phyloP scores from a whole-genome alignment of 208 protist species.

The Crithidia sp. region DNA sequence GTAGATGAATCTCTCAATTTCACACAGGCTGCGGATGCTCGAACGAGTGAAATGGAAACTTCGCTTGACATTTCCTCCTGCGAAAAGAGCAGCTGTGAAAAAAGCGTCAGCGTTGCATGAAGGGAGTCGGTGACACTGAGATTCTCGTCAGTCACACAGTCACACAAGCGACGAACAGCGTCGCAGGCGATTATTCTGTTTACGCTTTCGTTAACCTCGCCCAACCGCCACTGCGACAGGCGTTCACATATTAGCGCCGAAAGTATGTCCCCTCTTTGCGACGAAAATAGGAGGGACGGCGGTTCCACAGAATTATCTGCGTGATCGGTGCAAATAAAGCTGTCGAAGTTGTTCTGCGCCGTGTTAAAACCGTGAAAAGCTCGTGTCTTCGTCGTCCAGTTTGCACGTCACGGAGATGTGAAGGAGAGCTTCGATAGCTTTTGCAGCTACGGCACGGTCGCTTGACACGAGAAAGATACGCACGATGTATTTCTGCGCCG shows the following conservation, averaged over 20 bases:
- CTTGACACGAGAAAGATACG: constrained; percentile 19
- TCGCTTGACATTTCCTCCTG: constrained; percentile 18
- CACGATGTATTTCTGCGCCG: not conserved
- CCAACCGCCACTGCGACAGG: not conserved
- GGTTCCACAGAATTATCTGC: not conserved
- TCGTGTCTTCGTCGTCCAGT: not conserved
- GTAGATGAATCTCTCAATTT: not conserved
- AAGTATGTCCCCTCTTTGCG: not conserved
- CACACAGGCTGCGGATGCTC: constrained; percentile 17
- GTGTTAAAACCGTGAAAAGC: not conserved
- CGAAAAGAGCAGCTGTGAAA: constrained; percentile 9
- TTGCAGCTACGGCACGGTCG: constrained; percentile 15
- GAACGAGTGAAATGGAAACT: constrained; percentile 19
- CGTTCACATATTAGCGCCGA: not conserved
- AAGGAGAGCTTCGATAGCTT: constrained; percentile 14
- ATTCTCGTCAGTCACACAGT: not conserved
- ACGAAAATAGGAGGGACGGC: not conserved
- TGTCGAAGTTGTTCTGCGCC: not conserved
- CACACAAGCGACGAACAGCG: constrained; percentile 12
- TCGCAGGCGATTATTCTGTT: constrained; percentile 18
- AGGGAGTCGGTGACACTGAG: not conserved
- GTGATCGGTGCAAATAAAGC: not conserved
- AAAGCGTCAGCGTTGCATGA: constrained; percentile 5
- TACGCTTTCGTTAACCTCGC: not conserved
- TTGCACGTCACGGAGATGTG: not conserved